Conservation (phyloP, 2,329 filamentous ascomycete species). For the Alternaria sp. region DNA sequence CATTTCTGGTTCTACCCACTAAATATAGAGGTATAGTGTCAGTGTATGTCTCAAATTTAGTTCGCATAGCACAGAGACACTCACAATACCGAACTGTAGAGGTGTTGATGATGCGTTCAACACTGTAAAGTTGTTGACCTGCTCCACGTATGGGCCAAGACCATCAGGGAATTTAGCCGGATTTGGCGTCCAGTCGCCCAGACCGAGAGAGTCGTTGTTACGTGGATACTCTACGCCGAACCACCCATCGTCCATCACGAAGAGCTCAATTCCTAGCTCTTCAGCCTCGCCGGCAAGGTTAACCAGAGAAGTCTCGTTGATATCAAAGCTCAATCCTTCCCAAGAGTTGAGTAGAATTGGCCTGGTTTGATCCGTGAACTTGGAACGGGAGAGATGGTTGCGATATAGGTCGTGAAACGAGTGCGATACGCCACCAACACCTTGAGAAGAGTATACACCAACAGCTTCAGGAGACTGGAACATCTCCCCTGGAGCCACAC, state of each 20-base stretch:
- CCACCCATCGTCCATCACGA: constrained; percentile 74
- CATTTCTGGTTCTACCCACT: constrained; percentile 74
- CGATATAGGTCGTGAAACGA: constrained; percentile 69
- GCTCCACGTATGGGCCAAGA: constrained; percentile 60
- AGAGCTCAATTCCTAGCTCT: constrained; percentile 67
- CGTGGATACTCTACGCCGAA: constrained; percentile 71
- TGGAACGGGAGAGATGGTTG: constrained; percentile 67
- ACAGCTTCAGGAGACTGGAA: constrained; percentile 70
- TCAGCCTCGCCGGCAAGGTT: constrained; percentile 65
- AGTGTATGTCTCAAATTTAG: neutral
- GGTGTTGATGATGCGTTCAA: constrained; percentile 56
- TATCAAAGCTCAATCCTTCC: constrained; percentile 69
- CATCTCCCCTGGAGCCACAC: constrained; percentile 63
- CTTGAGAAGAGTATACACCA: constrained; percentile 66
- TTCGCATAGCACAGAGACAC: neutral
- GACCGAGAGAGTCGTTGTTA: constrained; percentile 63
- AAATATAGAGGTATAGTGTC: neutral
- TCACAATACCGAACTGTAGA: constrained; percentile 65
- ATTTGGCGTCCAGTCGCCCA: constrained; percentile 71
- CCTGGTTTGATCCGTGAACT: constrained; percentile 61
- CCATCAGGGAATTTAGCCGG: constrained; percentile 67
- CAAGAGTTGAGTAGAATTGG: constrained; percentile 71
- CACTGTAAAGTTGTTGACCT: constrained; percentile 59
- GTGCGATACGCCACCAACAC: constrained; percentile 69
- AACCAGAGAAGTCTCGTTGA: constrained; percentile 65